Evolutionary conservation across 192 early-diverging fungal genomes (phyloP), one percentile per base, ranked within the genome.

Genomic region (Rhizophagus clarus): DNA sequence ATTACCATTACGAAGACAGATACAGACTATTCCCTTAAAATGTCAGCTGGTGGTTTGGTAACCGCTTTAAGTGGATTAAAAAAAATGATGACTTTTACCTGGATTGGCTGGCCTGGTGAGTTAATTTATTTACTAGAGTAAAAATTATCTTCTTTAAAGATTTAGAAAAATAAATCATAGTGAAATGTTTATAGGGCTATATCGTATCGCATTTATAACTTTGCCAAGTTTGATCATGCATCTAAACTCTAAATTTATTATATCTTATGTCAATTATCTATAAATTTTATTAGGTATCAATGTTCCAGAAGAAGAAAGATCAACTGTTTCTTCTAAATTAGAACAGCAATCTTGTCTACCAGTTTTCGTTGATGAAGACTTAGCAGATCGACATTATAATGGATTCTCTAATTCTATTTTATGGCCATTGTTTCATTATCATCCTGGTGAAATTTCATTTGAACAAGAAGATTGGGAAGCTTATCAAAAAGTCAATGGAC

Each of bases 391-490:
- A 82, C 96, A 99, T 86, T 99, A 99, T 88, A 97, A 97, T 74
- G 98, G 98, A 7, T 98, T 99, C 88, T 97, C 96, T 32, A 99
- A 99, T 83, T 96, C 95, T 81, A 98, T 99, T 74, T 91, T 99
- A 56, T 98, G 97, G 98, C 98, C 98, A 7, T 87, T 99, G 69
- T 99, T 99, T 88, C 98, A 99, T 85, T 99, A 99, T 85, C 97
- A 99, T 81, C 97, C 97, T 12, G 96, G 97, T 66, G 98, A 99
- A 87, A 97, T 99, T 81, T 91, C 93, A 8, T 99, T 99, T 81
- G 93, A 97, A 84, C 94, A 96, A 82, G 90, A 90, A 11, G 92
- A 95, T 83, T 99, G 97, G 96, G 94, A 96, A 20, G 96, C 93
- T 14, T 99, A 99, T 84, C 92, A 96, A 84, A 84, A 89, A 34